Evolutionary conservation across 2,329 filamentous ascomycete genomes (phyloP), one percentile per base, ranked within the genome.

Genomic region (Pestalotiopsis sp.): DNA sequence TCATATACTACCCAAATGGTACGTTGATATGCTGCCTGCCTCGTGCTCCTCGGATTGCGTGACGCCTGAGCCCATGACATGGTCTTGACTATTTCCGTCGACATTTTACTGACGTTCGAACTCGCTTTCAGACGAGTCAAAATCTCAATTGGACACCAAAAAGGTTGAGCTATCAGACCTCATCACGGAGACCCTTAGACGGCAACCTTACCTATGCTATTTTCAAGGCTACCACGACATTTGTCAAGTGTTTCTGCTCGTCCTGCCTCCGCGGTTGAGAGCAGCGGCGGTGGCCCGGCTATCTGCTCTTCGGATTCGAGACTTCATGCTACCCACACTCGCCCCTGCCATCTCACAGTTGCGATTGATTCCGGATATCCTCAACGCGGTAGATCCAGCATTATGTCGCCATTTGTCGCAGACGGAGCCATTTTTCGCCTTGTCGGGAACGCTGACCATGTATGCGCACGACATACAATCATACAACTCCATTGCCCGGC

Each of bases 171-270:
- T 99, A 1, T 95, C 90, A 7, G 82, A 89, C 70, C 85, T 99
- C 64, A 98, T 99, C 74, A 88, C 88, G 64, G 87, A 92, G 71
- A 89, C 97, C 14, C 87, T 99, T 59, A 91, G 97, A 65, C 88
- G 88, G 40, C 87, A 97, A 74, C 94, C 94, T 17, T 90, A 91
- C 77, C 88, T 99, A 44, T 94, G 90, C 83, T 99, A 99, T 81
- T 99, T 99, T 79, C 96, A 99, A 82, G 96, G 96, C 77, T 99
- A 97, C 78, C 96, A 99, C 80, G 96, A 99, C 81, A 98, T 99
- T 75, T 96, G 93, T 73, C 97, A 99, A 81, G 96, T 99, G 26
- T 86, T 99, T 68, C 87, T 98, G 55, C 87, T 99, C 14, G 94
- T 98, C 11, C 85, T 99, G 3, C 91, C 91, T 0, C 81, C 88